Evolutionary conservation across 2,329 filamentous ascomycete species (phyloP), one percentile per base, ranked within the genome.

Genomic region (Cladophialophora exuberans): DNA sequence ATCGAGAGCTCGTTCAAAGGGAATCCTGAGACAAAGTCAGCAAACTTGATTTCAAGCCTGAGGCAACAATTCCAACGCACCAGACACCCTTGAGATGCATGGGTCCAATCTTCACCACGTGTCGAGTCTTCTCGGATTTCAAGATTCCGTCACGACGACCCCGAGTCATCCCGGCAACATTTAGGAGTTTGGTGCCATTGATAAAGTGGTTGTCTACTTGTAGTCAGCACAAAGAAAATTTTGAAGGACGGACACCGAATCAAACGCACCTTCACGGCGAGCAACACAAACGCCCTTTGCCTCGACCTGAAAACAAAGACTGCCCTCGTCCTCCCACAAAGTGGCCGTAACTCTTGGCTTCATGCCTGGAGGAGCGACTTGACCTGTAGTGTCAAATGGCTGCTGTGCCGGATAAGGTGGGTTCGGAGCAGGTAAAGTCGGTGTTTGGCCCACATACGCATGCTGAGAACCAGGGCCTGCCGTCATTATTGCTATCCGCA

Each of bases 51-150:
- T 13, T 3, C 25, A 7, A 20, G 20, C 9, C 7, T 15, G 20
- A 43, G 22, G 20, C 9, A 26, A 41, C 39, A 45, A 53, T n/a
- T n/a, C n/a, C n/a, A 46, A 77, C 88, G 77, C 81, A 95, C 91
- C 92, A 96, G 63, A 96, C 92, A 68, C 94, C 94, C 77, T 99
- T 99, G 39, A 99, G 77, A 70, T 97, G 94, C 94, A 99, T 99
- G 3, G 94, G 94, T 0, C 94, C 94, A 70, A 99, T 97, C 76
- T 99, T 99, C 57, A 97, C 94, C 10, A 97, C 94, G 72, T 97
- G 92, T 64, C 94, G 86, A 54, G 92, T 85, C 75, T 97, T 99
- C 74, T 97, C 94, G 71, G 93, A 97, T 77, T 99, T 99, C 55
- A 99, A 75, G 64, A 99, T 97, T 43, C 94, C 94, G 69, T 99